Conservation (phyloP, 495 filamentous ascomycete species). For the Achaetomiella virescens region DNA sequence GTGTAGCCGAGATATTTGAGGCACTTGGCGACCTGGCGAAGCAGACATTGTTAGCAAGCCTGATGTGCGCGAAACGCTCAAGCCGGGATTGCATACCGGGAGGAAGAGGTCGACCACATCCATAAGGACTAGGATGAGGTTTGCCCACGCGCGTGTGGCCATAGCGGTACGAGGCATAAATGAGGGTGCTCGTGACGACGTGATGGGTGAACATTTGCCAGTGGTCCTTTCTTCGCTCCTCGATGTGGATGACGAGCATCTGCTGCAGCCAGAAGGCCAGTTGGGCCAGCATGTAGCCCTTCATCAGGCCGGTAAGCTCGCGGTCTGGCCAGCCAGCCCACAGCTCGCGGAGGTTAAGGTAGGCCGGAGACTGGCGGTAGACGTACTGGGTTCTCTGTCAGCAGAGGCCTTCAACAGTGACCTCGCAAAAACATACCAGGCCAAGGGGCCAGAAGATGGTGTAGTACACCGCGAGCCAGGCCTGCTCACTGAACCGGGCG, state of each 20-base stretch:
- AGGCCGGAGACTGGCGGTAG: conserved; percentile 70
- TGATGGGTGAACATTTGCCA: conserved; percentile 95
- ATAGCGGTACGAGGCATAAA: conserved; percentile 75
- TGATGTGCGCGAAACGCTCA: neutral
- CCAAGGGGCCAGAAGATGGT: conserved; percentile 72
- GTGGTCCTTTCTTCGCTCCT: conserved; percentile 89
- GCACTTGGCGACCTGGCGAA: conserved; percentile 74
- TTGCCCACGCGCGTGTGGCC: conserved; percentile 79
- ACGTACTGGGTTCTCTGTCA: conserved; percentile 58
- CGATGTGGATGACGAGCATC: conserved; percentile 88
- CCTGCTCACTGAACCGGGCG: conserved; percentile 85
- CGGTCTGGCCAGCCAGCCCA: conserved; percentile 80
- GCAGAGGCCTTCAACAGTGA: neutral
- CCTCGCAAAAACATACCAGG: conserved; percentile 55
- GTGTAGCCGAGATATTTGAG: conserved; percentile 81
- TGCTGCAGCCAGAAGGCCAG: conserved; percentile 93
- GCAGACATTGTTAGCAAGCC: conserved; percentile 1
- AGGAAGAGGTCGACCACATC: conserved; percentile 86
- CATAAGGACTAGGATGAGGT: conserved; percentile 86
- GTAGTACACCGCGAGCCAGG: conserved; percentile 81
- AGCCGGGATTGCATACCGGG: conserved; percentile 54
- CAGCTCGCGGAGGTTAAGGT: conserved; percentile 66
- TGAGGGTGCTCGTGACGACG: conserved; percentile 75
- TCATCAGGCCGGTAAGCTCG: conserved; percentile 64
- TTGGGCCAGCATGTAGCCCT: conserved; percentile 88